Percentiles rank a stretch among this genome's conserved stretches.
phyloP scores from a whole-genome alignment of 768 basidiomycete genomes.

The Solioccasus polychromus region DNA sequence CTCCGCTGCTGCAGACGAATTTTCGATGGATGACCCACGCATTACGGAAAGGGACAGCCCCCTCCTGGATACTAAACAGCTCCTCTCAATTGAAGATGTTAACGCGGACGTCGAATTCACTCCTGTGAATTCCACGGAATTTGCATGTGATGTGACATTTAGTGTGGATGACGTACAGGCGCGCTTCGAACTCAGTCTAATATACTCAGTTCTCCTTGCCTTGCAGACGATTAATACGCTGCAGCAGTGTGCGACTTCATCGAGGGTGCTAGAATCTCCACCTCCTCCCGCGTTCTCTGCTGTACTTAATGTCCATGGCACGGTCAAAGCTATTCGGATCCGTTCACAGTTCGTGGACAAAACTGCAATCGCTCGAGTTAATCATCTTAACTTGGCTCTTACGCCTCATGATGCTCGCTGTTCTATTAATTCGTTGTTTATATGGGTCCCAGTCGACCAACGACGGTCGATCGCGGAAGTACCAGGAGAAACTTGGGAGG shows the following conservation, averaged over 20 bases:
- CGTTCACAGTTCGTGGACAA: conserved; percentile 47
- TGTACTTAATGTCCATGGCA: conserved; percentile 28
- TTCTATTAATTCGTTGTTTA: conserved; percentile 41
- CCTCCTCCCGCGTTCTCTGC: conserved; percentile 15
- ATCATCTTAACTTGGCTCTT: conserved; percentile 21
- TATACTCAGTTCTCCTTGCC: conserved; percentile 70
- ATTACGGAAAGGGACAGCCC: conserved; percentile 53
- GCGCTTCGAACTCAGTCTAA: conserved; percentile 58
- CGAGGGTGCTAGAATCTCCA: conserved; percentile 16
- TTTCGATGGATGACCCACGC: conserved; percentile 64
- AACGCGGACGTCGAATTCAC: conserved; percentile 27
- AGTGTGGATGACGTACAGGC: conserved; percentile 52
- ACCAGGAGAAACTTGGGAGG: conserved; percentile 63
- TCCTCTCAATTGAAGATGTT: conserved; percentile 40
- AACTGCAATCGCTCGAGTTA: conserved; percentile 39
- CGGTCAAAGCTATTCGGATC: conserved; percentile 47
- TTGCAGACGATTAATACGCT: conserved; percentile 48
- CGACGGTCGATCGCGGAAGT: conserved; percentile 33
- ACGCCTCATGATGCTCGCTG: conserved; percentile 25
- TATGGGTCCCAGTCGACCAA: conserved; percentile 54
- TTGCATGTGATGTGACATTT: conserved; percentile 42
- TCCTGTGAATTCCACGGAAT: conserved; percentile 8
- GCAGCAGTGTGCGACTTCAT: conserved; percentile 15
- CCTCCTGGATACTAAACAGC: conserved; percentile 37
- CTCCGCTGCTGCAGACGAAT: conserved; percentile 62